phyloP scores from a whole-genome alignment of 345 rosid species.

The Rhodamnia rubescens region DNA sequence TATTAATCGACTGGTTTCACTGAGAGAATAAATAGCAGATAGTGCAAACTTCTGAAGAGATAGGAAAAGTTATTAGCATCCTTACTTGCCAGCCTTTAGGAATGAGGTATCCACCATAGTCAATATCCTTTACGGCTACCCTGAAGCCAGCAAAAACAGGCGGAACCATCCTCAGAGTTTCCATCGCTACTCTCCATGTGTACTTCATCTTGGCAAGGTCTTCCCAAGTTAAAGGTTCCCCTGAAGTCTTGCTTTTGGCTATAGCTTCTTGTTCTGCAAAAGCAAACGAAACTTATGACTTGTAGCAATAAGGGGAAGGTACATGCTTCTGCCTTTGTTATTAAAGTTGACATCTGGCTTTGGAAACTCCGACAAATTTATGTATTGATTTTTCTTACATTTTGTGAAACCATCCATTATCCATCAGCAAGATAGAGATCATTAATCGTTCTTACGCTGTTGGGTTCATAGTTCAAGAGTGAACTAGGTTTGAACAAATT shows the following conservation, averaged over 20 bases:
- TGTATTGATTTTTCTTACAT: not conserved
- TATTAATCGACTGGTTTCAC: not conserved
- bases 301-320: not conserved
- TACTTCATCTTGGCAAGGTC: conserved; percentile 23
- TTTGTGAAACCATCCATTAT: not conserved
- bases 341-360: not conserved
- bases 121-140: conserved; percentile 26
- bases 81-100: conserved; percentile 46
- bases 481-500: not conserved
- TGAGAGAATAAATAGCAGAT: not conserved
- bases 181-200: conserved; percentile 35
- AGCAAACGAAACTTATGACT: not conserved
- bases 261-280: conserved; percentile 32
- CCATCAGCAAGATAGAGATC: not conserved
- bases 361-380: not conserved
- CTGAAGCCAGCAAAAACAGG: conserved; percentile 43
- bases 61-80: not conserved
- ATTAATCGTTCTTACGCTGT: not conserved
- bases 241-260: not conserved
- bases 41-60: not conserved
- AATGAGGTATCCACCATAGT: conserved; percentile 27
- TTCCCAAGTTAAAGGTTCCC: conserved; percentile 21
- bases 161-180: conserved; percentile 22
- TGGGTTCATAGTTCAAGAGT: not conserved
- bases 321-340: too few relatives aligned